Evolutionary conservation across 2,329 filamentous ascomycete species (phyloP).

Genomic region (Fonsecaea nubica): DNA sequence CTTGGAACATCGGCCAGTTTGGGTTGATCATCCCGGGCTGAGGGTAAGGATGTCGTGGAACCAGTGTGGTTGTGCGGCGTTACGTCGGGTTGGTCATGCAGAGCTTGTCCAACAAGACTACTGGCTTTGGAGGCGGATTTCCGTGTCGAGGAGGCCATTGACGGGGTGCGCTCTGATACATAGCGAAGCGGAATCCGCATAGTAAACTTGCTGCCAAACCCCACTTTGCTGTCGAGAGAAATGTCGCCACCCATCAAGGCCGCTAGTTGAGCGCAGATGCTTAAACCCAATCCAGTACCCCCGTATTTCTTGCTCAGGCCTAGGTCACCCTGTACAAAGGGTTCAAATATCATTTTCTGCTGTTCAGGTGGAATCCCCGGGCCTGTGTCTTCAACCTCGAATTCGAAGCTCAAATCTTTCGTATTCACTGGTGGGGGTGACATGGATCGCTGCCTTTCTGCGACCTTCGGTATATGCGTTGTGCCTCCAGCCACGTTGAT

Average conservation of each 20-base stretch:
- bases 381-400: slow-evolving; percentile 86
- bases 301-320: slow-evolving; percentile 88
- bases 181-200: slow-evolving; percentile 83
- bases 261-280: slow-evolving; percentile 87
- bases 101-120: slow-evolving; percentile 35
- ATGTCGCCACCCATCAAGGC: slow-evolving; percentile 82
- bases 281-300: slow-evolving; percentile 84
- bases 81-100: slow-evolving; percentile 28
- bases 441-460: slow-evolving; percentile 62
- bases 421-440: slow-evolving; percentile 67
- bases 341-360: slow-evolving; percentile 86
- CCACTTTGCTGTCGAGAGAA: slow-evolving; percentile 71
- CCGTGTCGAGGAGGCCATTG: slow-evolving; percentile 39
- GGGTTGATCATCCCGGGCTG: slow-evolving; percentile 24
- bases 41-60: slow-evolving; percentile 28
- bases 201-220: slow-evolving; percentile 78
- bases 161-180: slow-evolving; percentile 68
- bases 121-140: slow-evolving; percentile 35
- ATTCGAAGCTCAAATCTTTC: slow-evolving; percentile 77
- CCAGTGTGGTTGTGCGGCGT: slow-evolving; percentile 20
- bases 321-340: slow-evolving; percentile 91
- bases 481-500: slow-evolving; percentile 69
- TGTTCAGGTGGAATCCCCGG: slow-evolving; percentile 81
- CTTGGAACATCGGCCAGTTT: slow-evolving; percentile 38
- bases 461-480: slow-evolving; percentile 57